Evolutionary conservation across 768 basidiomycete genomes (phyloP).

Genomic region (Tulasnella sp.): DNA sequence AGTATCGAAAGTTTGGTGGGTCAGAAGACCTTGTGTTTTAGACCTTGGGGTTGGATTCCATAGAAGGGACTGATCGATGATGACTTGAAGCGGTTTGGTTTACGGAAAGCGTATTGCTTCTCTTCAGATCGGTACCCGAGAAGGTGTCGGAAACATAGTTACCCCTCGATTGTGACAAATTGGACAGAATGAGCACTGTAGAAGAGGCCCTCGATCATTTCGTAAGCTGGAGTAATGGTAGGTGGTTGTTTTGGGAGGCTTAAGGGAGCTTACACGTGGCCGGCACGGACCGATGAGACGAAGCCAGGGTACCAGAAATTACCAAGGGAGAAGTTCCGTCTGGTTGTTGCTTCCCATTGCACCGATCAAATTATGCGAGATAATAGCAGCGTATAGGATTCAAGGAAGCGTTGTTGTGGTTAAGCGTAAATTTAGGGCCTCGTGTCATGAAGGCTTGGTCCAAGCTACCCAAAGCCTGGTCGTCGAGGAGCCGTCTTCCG

Average conservation of each 20-base stretch:
- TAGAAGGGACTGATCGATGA: neutral
- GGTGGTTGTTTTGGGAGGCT: slow-evolving; percentile 6
- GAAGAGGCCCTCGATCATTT: neutral
- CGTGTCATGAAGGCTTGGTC: neutral
- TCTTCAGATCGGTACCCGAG: neutral
- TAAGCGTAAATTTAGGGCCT: neutral
- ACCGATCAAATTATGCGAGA: slow-evolving; percentile 7
- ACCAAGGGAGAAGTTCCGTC: slow-evolving; percentile 14
- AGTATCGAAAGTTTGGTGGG: neutral
- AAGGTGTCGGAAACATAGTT: neutral
- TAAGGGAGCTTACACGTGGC: slow-evolving; percentile 10
- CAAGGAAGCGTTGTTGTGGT: neutral
- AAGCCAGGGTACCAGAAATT: slow-evolving; percentile 19
- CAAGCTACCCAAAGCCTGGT: neutral
- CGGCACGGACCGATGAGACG: slow-evolving; percentile 8
- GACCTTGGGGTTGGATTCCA: neutral
- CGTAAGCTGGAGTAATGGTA: slow-evolving; percentile 1
- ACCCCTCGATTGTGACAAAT: slow-evolving; percentile 9
- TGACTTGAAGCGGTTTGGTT: neutral
- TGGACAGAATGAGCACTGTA: neutral
- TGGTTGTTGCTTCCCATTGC: neutral
- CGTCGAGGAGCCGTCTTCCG: neutral
- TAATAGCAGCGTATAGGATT: neutral
- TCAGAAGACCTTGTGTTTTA: neutral
- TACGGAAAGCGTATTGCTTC: neutral